Percentiles rank a stretch among this genome's conserved stretches.
Evolutionary conservation across 2,329 filamentous ascomycete species (phyloP).

Genomic region (Fusarium sp.): DNA sequence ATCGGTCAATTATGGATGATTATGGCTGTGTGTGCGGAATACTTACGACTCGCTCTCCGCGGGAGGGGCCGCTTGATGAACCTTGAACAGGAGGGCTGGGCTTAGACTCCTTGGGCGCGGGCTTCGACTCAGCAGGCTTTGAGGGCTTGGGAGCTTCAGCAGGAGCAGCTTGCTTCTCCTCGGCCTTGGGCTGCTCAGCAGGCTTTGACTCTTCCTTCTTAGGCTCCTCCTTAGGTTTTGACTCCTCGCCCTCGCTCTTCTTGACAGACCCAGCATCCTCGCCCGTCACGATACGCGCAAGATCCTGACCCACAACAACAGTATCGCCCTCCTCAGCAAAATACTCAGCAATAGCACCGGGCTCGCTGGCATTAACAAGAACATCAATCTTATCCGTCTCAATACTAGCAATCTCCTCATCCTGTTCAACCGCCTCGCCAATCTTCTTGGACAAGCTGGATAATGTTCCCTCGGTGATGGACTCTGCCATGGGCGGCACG

Average conservation of each 20-base stretch:
- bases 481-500: slow-evolving; percentile 47
- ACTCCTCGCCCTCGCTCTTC: slow-evolving; percentile 32
- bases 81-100: slow-evolving; percentile 11
- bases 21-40: too few species aligned
- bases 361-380: slow-evolving; percentile 42
- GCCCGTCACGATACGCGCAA: slow-evolving; percentile 44
- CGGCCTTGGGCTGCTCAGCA: slow-evolving; percentile 21
- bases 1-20: too few species aligned
- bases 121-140: slow-evolving; percentile 28
- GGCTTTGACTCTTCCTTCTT: slow-evolving; percentile 33
- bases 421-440: slow-evolving; percentile 44
- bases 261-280: slow-evolving; percentile 28
- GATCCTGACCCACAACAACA: slow-evolving; percentile 45
- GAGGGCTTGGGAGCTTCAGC: slow-evolving; percentile 23
- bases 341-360: slow-evolving; percentile 41
- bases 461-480: slow-evolving; percentile 46
- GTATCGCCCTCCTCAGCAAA: slow-evolving; percentile 46
- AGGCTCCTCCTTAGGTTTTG: slow-evolving; percentile 27
- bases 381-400: slow-evolving; percentile 49
- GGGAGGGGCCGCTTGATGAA: slow-evolving; percentile 8
- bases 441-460: slow-evolving; percentile 42
- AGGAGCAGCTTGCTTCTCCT: slow-evolving; percentile 32
- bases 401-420: slow-evolving; percentile 47
- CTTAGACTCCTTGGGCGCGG: slow-evolving; percentile 27
- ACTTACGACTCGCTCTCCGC: slow-evolving; percentile 31